Evolutionary conservation across 331 rosid genomes (phyloP), one percentile per base, ranked within the genome.

Genomic region (Acacia pycnantha): DNA sequence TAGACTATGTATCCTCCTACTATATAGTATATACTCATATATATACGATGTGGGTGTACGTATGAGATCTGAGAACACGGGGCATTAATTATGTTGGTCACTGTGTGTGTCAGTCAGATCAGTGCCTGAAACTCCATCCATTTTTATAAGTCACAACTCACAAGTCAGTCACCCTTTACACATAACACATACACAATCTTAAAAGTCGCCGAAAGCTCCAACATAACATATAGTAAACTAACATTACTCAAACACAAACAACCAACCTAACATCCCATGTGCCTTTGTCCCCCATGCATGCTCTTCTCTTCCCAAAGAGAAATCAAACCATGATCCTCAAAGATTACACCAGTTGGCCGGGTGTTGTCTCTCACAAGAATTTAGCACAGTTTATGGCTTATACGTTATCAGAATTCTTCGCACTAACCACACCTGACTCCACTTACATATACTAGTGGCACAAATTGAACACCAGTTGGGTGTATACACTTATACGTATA

Each of bases 181-280:
- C n/a, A 50, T 18, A 2, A 43, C 13, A 8, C 47, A 11, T 11
- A 18, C 3, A 16, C 3, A 7, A 35, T 67, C 9, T 48, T 35
- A 33, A 35, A 61, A 67, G 47, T 40, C 24, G 31, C 73, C 73
- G 50, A 37, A 35, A 66, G 72, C 47, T 24, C 44, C 29, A 27
- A 27, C 29, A n/a, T n/a, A n/a, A n/a, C n/a, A n/a, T 31, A 14
- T 27, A 24, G 35, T 24, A 26, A 61, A 61, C 27, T 26, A 16
- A 24, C 19, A 26, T 11, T 26, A 26, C 21, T 14, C 22, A 5
- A 14, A 6, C 2, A 31, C 4, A 15, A 16, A 2, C 15, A 2
- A 31, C 58, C 77, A 84, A 75, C 85, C 83, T 31, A 76, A 80
- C 88, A 86, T 68, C 35, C 83, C 92, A 88, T 87, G 88, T 88